Conservation (phyloP, 306 rosid genomes). For the Sicyos edulis region DNA sequence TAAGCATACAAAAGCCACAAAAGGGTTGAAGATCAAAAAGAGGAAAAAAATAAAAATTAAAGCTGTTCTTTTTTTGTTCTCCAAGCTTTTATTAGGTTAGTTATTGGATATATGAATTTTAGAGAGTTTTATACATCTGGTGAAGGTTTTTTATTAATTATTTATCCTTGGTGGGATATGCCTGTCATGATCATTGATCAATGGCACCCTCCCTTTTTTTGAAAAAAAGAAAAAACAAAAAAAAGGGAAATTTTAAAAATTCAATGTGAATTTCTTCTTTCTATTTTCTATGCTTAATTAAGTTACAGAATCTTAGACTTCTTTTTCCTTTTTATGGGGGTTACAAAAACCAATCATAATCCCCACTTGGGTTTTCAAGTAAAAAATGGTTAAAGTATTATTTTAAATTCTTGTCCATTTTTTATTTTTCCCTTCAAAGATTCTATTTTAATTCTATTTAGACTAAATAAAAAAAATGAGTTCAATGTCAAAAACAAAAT, state of each 20-base stretch:
- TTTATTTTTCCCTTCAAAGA: too few relatives aligned
- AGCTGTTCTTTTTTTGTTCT: background rate
- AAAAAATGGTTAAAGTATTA: too few relatives aligned
- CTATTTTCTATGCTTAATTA: too few relatives aligned
- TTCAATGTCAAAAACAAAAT: too few relatives aligned
- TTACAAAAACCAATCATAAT: too few relatives aligned
- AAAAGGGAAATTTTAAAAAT: background rate
- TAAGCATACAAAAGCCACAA: slow-evolving; percentile 9
- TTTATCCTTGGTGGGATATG: slow-evolving; percentile 56
- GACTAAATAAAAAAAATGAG: too few relatives aligned
- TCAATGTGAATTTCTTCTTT: background rate
- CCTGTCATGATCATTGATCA: slow-evolving; percentile 50
- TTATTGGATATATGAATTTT: slow-evolving; percentile 2
- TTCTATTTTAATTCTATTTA: too few relatives aligned
- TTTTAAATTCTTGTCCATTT: too few relatives aligned
- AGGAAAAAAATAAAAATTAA: background rate
- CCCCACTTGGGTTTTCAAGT: too few relatives aligned
- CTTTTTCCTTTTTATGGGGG: too few relatives aligned
- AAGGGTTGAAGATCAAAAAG: background rate
- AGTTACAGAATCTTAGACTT: too few relatives aligned
- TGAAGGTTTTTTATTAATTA: background rate
- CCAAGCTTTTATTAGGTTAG: slow-evolving; percentile 18
- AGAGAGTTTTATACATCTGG: slow-evolving; percentile 15
- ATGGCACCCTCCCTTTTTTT: slow-evolving; percentile 18
- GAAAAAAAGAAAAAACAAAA: background rate